phyloP scores from a whole-genome alignment of 108 stramenopile genomes.

The Conticribra guillardii region DNA sequence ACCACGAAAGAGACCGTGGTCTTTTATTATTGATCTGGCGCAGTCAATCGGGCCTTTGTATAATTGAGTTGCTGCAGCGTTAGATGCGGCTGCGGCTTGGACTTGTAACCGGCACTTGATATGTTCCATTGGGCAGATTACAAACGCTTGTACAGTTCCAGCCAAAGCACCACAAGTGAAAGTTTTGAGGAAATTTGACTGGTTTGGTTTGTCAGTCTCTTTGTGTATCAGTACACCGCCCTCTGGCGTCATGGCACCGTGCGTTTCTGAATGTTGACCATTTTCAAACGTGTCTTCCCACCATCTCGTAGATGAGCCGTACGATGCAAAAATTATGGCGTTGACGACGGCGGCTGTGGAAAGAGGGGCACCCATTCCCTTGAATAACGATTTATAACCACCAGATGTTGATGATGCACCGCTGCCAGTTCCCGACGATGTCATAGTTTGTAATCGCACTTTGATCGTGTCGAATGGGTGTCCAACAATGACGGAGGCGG shows the following conservation, averaged over 20 bases:
- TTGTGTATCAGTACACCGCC: background rate
- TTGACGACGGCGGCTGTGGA: conserved; percentile 78
- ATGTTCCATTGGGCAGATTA: conserved; percentile 79
- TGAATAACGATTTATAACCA: conserved; percentile 52
- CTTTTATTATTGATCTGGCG: conserved; percentile 44
- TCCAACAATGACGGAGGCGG: conserved; percentile 74
- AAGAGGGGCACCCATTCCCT: conserved; percentile 82
- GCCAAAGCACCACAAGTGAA: conserved; percentile 79
- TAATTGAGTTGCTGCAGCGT: conserved; percentile 26
- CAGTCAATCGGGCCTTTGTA: conserved; percentile 43
- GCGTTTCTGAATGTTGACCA: background rate
- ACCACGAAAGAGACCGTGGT: conserved; percentile 50
- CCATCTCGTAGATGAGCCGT: conserved; percentile 64
- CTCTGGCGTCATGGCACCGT: background rate
- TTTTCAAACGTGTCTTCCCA: conserved; percentile 54
- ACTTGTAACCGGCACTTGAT: conserved; percentile 87
- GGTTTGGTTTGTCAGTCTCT: background rate
- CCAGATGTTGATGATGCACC: conserved; percentile 8
- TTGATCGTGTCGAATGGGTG: conserved; percentile 95
- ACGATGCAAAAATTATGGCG: conserved; percentile 85
- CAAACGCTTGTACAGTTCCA: conserved; percentile 75
- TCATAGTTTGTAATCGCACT: conserved; percentile 30
- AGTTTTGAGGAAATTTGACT: conserved; percentile 7
- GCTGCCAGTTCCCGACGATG: conserved; percentile 5
- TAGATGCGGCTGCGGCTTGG: conserved; percentile 2